phyloP scores from a whole-genome alignment of 441 rosid species.

The Pelargonium citronellum region DNA sequence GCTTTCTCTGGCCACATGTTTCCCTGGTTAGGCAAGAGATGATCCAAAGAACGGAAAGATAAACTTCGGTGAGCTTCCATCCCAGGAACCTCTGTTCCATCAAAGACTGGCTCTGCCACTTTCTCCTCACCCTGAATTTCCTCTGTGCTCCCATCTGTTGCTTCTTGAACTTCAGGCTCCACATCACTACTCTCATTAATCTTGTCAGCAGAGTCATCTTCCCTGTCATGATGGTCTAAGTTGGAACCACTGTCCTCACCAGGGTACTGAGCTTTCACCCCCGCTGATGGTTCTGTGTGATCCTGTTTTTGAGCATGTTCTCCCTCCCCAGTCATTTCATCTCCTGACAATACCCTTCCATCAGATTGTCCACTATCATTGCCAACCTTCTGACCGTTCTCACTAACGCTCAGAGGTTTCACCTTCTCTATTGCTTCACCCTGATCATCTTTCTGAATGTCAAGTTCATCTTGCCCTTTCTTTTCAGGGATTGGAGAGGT shows the following conservation, averaged over 20 bases:
- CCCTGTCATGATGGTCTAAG: conserved; percentile 19
- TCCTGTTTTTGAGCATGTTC: conserved; percentile 12
- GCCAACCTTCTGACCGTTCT: conserved; percentile 15
- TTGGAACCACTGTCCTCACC: conserved; percentile 11
- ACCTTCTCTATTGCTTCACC: not conserved
- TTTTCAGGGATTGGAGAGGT: not conserved
- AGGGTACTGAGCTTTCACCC: conserved; percentile 1
- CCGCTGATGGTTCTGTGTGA: conserved; percentile 6
- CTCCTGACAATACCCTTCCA: not conserved
- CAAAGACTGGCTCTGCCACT: conserved; percentile 41
- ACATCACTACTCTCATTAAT: conserved; percentile 19
- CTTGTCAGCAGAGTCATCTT: conserved; percentile 22
- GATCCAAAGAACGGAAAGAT: conserved; percentile 33
- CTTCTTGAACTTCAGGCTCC: conserved; percentile 33
- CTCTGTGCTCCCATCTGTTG: conserved; percentile 21
- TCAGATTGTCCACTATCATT: conserved; percentile 16
- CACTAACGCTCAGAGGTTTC: conserved; percentile 17
- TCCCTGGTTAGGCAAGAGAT: conserved; percentile 29
- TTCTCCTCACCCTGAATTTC: conserved; percentile 28
- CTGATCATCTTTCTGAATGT: not conserved
- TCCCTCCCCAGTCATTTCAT: conserved; percentile 10
- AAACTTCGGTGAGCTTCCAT: conserved; percentile 33
- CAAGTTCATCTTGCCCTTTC: not conserved
- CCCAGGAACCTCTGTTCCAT: conserved; percentile 46
- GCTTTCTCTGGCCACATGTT: conserved; percentile 68